A percentile compares a stretch with the other conserved stretches of the same genome.
These are phyloP conservation scores for Apiotrichum akiyoshidainum DNA, from an alignment of 1,284 basidiomycete species.

Conservation along the genomic window DNA sequence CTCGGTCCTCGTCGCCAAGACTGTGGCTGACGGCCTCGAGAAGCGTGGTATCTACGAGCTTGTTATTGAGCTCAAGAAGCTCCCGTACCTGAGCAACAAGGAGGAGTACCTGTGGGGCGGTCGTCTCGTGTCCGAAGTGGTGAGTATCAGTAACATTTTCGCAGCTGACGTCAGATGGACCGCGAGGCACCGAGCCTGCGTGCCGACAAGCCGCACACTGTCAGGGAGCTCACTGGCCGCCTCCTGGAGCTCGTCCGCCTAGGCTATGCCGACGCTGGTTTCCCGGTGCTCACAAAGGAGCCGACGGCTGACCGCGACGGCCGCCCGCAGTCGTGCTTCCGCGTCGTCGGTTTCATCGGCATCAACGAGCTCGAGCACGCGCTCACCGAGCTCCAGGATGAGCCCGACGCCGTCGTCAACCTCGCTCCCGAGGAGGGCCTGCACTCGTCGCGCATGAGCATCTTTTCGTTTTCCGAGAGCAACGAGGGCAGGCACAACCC, in stretches of 20 bases:
- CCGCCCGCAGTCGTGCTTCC: slow-evolving; percentile 36
- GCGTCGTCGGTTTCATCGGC: slow-evolving; percentile 89
- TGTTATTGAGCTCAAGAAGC: slow-evolving; percentile 78
- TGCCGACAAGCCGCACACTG: slow-evolving; percentile 45
- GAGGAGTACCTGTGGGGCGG: slow-evolving; percentile 82
- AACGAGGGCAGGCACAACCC: slow-evolving; percentile 55
- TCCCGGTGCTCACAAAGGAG: slow-evolving; percentile 69
- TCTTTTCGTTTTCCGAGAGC: slow-evolving; percentile 47
- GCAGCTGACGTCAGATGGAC: slow-evolving; percentile 54
- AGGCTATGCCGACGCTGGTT: slow-evolving; percentile 66
- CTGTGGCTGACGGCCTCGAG: slow-evolving; percentile 84
- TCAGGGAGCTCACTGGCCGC: slow-evolving; percentile 41
- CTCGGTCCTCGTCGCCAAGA: slow-evolving; percentile 81
- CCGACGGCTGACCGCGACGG: slow-evolving; percentile 49
- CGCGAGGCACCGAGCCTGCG: slow-evolving; percentile 37
- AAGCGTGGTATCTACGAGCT: slow-evolving; percentile 94
- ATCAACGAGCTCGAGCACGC: slow-evolving; percentile 91
- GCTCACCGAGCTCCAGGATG: slow-evolving; percentile 66
- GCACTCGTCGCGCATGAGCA: slow-evolving; percentile 27
- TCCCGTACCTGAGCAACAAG: slow-evolving; percentile 88
- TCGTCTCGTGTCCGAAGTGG: slow-evolving; percentile 69
- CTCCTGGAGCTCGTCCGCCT: slow-evolving; percentile 43
- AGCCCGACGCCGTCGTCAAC: slow-evolving; percentile 62
- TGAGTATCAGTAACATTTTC: slow-evolving; percentile 50
- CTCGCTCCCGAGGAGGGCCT: slow-evolving; percentile 56